Conservation (phyloP, 371 early-diverging fungal species). For the Mortierella sp. region DNA sequence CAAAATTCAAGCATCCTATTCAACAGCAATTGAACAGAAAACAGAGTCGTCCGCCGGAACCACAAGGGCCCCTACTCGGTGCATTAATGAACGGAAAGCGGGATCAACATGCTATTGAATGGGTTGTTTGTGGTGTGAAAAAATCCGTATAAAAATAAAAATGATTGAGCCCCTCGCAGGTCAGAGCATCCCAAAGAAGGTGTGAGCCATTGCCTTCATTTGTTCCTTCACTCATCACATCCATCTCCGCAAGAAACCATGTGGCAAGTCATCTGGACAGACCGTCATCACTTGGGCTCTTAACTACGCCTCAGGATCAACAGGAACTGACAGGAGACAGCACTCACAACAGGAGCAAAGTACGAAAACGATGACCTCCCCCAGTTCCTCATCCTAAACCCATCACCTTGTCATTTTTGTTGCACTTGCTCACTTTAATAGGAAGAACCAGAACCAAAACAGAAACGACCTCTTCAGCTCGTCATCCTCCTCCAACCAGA, state of each 20-base stretch:
- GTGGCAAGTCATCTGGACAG: constrained; percentile 2
- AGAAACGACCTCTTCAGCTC: constrained; percentile 53
- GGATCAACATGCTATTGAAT: too few relatives aligned
- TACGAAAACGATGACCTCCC: not conserved
- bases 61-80: too few relatives aligned
- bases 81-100: too few relatives aligned
- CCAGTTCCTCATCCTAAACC: not conserved
- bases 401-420: not conserved
- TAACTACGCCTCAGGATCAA: not conserved
- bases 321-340: not conserved
- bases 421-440: constrained; percentile 12
- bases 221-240: not conserved
- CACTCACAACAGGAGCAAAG: not conserved
- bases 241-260: not conserved
- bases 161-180: too few relatives aligned
- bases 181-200: too few relatives aligned
- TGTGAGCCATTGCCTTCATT: too few relatives aligned
- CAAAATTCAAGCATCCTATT: too few relatives aligned
- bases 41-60: too few relatives aligned
- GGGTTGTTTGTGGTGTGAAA: too few relatives aligned
- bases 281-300: not conserved
- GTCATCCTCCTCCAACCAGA: constrained; percentile 30
- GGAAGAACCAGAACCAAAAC: constrained; percentile 49
- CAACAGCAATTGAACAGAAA: too few relatives aligned
- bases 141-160: too few relatives aligned